Evolutionary conservation across 1,139 yeast genomes (phyloP), one percentile per base, ranked within the genome.

Genomic region (Suhomyces guaymorum): DNA sequence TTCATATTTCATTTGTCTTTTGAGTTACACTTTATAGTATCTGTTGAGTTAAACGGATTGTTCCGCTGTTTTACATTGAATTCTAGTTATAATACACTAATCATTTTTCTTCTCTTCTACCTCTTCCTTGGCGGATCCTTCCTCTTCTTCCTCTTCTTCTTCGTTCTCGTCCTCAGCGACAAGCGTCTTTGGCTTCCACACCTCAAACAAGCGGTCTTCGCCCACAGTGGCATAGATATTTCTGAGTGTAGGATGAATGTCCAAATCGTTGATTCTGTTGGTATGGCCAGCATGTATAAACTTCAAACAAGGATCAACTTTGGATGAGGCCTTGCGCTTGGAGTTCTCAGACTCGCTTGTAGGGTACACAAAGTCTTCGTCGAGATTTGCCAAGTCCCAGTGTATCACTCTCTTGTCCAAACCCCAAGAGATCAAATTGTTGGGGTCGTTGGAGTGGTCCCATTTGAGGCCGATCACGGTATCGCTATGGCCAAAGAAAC

Each of bases 201-300:
- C 58, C 49, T 77, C 81, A 30, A 76, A 53, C 41, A 77, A 61
- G 30, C 63, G 65, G 47, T 77, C 82, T 48, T 75, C 79, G 0
- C 78, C 80, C 39, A 73, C 71, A 32, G 74, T 66, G 6, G 70
- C 69, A 32, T 63, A 59, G 11, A 75, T 51, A 32, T 66, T 61
- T 24, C 55, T 58, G 28, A 77, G 54, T 21, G 32, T 47, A 3
- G 81, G 80, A 49, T 75, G 80, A 44, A 75, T 61, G 37, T 66
- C 76, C 18, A 73, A 59, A 39, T 71, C 79, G 47, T 73, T 69
- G 30, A 77, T 62, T 44, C 77, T 61, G 35, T 69, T 70, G 6
- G 80, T 73, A 54, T 77, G 82, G 12, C 82, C 82, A 11, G 80
- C 82, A 55, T 78, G 82, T 40, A 76, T 67, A 55, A 75, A 77